Conservation (phyloP, 306 rosid genomes). For the Boehmeria nivea region DNA sequence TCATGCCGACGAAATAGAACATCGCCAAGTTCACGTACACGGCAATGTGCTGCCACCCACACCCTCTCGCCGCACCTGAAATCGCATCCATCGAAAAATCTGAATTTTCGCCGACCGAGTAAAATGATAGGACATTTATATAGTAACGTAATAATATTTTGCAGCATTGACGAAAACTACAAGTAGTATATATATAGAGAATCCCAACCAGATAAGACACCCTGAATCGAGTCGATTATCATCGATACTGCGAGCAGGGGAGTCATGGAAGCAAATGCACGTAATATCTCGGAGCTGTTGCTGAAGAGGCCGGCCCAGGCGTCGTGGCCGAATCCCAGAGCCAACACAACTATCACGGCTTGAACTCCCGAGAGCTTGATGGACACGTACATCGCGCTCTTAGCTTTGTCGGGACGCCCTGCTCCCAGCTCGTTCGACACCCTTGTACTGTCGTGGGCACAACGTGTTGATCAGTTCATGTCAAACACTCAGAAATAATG, state of each 20-base stretch:
- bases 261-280: conserved; percentile 63
- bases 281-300: conserved; percentile 29
- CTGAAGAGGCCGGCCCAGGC: conserved; percentile 58
- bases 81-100: conserved; percentile 1
- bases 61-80: conserved; percentile 81
- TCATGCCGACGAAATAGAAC: conserved; percentile 63
- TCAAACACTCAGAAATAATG: background rate
- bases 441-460: conserved; percentile 69
- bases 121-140: no score
- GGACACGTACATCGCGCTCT: conserved; percentile 61
- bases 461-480: background rate
- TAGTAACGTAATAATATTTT: no score
- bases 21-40: conserved; percentile 54
- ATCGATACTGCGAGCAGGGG: conserved; percentile 65
- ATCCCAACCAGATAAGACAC: conserved; percentile 70
- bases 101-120: no score
- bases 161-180: no score
- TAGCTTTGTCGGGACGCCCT: conserved; percentile 49
- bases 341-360: conserved; percentile 36
- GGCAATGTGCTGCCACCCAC: conserved; percentile 75
- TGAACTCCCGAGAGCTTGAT: conserved; percentile 63
- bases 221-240: conserved; percentile 58
- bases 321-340: conserved; percentile 47
- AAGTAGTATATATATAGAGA: no score
- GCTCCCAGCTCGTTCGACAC: conserved; percentile 89